phyloP scores from a whole-genome alignment of 805 yeast species.

The Nakazawaea ishiwadae region DNA sequence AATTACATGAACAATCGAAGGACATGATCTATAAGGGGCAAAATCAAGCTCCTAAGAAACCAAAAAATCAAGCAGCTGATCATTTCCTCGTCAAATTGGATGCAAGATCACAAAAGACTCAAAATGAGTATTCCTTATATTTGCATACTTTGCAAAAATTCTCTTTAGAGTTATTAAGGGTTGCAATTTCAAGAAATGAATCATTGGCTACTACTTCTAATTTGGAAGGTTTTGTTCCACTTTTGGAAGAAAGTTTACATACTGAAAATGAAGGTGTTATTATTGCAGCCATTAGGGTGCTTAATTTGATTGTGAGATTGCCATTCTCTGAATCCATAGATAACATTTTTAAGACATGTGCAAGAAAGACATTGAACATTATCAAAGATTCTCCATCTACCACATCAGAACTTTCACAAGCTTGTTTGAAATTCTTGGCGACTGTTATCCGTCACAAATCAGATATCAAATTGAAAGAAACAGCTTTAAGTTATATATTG shows the following conservation, averaged over 20 bases:
- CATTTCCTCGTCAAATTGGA: constrained; percentile 75
- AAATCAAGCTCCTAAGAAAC: constrained; percentile 15
- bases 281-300: constrained; percentile 58
- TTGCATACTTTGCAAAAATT: constrained; percentile 65
- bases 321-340: constrained; percentile 55
- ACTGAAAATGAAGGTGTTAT: constrained; percentile 72
- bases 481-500: constrained; percentile 70
- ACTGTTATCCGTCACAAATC: constrained; percentile 65
- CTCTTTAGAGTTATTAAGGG: constrained; percentile 69
- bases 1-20: constrained; percentile 56
- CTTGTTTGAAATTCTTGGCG: constrained; percentile 69
- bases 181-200: constrained; percentile 62
- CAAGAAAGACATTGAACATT: constrained; percentile 55
- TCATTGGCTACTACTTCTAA: constrained; percentile 54
- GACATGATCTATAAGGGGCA: constrained; percentile 20
- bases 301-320: constrained; percentile 55
- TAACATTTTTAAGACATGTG: constrained; percentile 49
- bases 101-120: constrained; percentile 50
- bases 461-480: constrained; percentile 59
- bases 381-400: constrained; percentile 77
- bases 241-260: constrained; percentile 53
- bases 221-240: constrained; percentile 70
- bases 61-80: constrained; percentile 41
- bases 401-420: constrained; percentile 73
- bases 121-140: constrained; percentile 51